phyloP scores from a whole-genome alignment of 1,284 basidiomycete genomes.

The Puccinia sorghi region DNA sequence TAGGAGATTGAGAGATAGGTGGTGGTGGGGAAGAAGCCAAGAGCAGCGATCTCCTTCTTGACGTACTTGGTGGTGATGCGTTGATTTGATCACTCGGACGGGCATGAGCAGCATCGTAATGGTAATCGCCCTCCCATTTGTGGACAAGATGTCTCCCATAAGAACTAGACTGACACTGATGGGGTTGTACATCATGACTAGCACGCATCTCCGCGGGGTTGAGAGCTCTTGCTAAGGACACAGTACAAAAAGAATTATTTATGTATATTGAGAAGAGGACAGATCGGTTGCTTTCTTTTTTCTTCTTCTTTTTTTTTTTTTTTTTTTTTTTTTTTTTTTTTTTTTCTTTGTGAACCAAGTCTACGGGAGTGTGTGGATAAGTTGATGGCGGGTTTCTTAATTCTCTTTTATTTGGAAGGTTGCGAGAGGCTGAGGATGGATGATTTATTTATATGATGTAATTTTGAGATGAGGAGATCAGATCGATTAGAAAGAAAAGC shows the following conservation, averaged over 20 bases:
- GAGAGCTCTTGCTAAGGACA: neutral
- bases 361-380: slow-evolving; percentile 6
- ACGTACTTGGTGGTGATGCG: neutral
- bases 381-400: neutral
- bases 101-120: neutral
- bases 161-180: neutral
- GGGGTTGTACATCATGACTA: neutral
- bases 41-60: slow-evolving; percentile 11
- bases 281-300: no score
- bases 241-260: neutral
- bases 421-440: neutral
- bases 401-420: neutral
- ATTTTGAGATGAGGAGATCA: neutral
- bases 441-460: neutral
- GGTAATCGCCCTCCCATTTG: neutral
- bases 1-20: neutral
- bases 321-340: no score
- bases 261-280: neutral
- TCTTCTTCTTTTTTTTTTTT: no score
- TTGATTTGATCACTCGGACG: neutral
- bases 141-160: neutral
- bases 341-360: neutral
- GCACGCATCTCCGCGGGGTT: slow-evolving; percentile 9
- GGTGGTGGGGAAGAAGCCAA: neutral
- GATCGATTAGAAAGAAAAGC: neutral